Conservation (phyloP, 208 protist species). For the Crithidia acanthocephali region DNA sequence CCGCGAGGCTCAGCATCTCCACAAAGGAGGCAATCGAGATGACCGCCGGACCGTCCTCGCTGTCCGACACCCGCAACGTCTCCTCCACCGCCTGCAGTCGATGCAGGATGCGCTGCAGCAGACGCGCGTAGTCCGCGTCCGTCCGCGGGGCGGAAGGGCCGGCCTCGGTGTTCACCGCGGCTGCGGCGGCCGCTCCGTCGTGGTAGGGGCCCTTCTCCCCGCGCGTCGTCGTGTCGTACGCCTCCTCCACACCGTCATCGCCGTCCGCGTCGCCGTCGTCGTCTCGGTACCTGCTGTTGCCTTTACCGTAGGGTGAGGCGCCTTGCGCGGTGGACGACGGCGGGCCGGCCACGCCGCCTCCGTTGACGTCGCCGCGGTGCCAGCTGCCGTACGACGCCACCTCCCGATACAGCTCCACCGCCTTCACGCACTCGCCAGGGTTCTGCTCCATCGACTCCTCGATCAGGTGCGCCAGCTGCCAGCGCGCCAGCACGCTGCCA, state of each 20-base stretch:
- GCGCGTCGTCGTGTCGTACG: background rate
- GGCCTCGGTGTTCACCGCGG: background rate
- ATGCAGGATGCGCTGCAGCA: constrained; percentile 12
- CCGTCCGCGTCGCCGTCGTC: background rate
- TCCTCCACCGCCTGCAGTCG: constrained; percentile 25
- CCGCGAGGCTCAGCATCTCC: constrained; percentile 56
- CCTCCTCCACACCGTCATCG: background rate
- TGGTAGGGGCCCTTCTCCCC: background rate
- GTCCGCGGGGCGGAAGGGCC: constrained; percentile 10
- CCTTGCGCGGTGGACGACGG: background rate
- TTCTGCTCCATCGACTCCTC: constrained; percentile 9
- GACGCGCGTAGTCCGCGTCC: constrained; percentile 20
- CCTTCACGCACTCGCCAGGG: constrained; percentile 41
- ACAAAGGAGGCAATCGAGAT: constrained; percentile 48
- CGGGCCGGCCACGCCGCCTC: background rate
- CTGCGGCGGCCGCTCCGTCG: background rate
- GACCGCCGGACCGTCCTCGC: constrained; percentile 19
- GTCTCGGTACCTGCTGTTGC: background rate
- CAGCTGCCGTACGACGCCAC: constrained; percentile 54
- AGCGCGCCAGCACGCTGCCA: constrained; percentile 69
- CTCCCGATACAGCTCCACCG: constrained; percentile 44
- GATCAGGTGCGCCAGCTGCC: constrained; percentile 68
- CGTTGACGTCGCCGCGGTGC: constrained; percentile 23
- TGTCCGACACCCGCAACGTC: constrained; percentile 24
- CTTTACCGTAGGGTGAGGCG: background rate